Conservation (phyloP, 2,329 filamentous ascomycete genomes). For the Colletotrichum liriopes region DNA sequence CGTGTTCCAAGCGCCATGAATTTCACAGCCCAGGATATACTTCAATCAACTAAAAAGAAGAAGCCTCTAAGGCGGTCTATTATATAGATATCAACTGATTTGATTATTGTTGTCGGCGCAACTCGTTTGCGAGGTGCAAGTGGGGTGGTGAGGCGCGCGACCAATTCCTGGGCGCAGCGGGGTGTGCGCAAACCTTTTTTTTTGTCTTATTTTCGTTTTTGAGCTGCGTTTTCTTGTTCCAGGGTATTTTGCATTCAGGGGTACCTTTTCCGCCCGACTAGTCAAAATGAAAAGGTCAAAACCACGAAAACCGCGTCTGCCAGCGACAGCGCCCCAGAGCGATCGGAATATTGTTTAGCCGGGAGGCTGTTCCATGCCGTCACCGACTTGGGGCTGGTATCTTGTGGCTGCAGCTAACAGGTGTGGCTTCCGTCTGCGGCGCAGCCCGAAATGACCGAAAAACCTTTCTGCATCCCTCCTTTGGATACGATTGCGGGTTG, state of each 20-base stretch:
- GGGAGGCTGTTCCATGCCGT: too few species aligned
- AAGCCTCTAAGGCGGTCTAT: too few species aligned
- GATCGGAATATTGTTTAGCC: not conserved
- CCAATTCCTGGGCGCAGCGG: too few species aligned
- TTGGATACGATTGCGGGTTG: not conserved
- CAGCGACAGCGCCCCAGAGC: too few species aligned
- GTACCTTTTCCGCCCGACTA: not conserved
- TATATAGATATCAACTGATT: too few species aligned
- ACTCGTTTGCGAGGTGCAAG: too few species aligned
- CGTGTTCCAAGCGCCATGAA: not conserved
- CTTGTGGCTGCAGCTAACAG: not conserved
- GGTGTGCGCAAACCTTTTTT: too few species aligned
- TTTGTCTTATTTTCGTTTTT: too few species aligned
- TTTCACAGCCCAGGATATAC: not conserved
- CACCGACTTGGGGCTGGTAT: not conserved
- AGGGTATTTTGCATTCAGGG: not conserved
- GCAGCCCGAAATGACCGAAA: not conserved
- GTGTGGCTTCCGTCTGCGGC: not conserved
- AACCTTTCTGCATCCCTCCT: constrained; percentile 5
- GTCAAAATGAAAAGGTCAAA: too few species aligned
- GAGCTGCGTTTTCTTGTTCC: not conserved
- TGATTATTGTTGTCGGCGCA: too few species aligned
- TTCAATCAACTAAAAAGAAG: not conserved
- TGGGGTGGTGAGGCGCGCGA: too few species aligned
- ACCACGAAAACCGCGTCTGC: too few species aligned